Conservation (phyloP, 768 basidiomycete genomes). For the Podaxis sp. region DNA sequence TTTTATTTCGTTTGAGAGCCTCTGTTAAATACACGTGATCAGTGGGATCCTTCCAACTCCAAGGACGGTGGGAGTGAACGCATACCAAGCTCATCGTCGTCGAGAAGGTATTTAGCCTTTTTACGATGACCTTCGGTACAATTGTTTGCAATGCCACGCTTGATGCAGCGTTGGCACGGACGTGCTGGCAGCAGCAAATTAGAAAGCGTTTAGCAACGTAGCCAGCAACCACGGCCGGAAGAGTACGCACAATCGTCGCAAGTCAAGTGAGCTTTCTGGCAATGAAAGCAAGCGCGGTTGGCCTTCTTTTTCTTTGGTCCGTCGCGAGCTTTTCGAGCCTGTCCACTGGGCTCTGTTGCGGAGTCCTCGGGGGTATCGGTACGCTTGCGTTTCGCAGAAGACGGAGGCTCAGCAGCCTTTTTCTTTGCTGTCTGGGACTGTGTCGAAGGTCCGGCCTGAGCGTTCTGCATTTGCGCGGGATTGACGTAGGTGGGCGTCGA, state of each 20-base stretch:
- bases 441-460: slow-evolving; percentile 45
- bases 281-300: slow-evolving; percentile 89
- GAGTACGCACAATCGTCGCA: slow-evolving; percentile 88
- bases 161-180: slow-evolving; percentile 94
- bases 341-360: slow-evolving; percentile 42
- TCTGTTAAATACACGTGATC: slow-evolving; percentile 44
- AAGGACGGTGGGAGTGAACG: slow-evolving; percentile 19
- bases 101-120: slow-evolving; percentile 96
- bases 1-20: slow-evolving; percentile 48
- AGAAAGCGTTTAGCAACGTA: slow-evolving; percentile 19
- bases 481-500: slow-evolving; percentile 35
- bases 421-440: slow-evolving; percentile 37
- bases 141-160: slow-evolving; percentile 84
- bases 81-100: slow-evolving; percentile 89
- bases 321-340: slow-evolving; percentile 59
- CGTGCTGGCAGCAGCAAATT: slow-evolving; percentile 58
- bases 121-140: slow-evolving; percentile 96
- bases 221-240: not conserved
- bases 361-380: slow-evolving; percentile 59
- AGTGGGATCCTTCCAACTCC: slow-evolving; percentile 20
- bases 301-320: slow-evolving; percentile 95
- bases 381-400: slow-evolving; percentile 58
- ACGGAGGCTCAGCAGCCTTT: slow-evolving; percentile 28
- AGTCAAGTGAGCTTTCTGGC: slow-evolving; percentile 97
- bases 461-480: slow-evolving; percentile 42